Evolutionary conservation across 352 stramenopile genomes (phyloP), one percentile per base, ranked within the genome.

Genomic region (Aphanomyces cochlioides): DNA sequence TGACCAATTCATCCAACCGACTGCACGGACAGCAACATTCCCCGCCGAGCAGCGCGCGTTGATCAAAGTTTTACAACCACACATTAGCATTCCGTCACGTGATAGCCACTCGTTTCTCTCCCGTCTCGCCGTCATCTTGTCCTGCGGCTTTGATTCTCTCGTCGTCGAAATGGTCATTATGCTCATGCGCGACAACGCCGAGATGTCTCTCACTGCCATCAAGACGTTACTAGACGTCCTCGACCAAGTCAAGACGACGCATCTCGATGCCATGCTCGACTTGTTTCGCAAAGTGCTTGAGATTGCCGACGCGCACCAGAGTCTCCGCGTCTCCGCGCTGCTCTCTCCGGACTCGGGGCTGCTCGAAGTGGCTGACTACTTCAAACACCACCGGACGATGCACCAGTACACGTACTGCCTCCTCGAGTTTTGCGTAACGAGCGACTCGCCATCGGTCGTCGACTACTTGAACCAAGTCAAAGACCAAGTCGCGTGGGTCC

Each of bases 291-390:
- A 57, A 0, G 67, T 90, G 28, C 61, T 92, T 3, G 75, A 85
- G 36, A 45, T 54, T 8, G 73, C 76, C 45, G 72, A 73, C 34
- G 21, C 65, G 7, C 58, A 58, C 43, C 4, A 19, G 4, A 7
- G 53, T 61, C 10, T 47, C 57, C 37, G 21, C 17, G n/a, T 74
- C 56, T 13, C 41, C 82, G 34, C 78, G 88, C 47, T 92, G 7
- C 82, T 90, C 39, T 92, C 82, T 0, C 77, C 83, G 3, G 76
- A 77, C 1, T 75, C 77, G 17, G 83, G 83, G 0, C 34, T 89
- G 17, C 72, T 92, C 0, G 83, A 92, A 65, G 84, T 77, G 3
- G 83, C 83, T 5, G 69, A 70, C 2, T 92, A 90, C 71, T 90
- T 89, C 56, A 78, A 81, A 57, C 80, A 87, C 61, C 80, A 87